Evolutionary conservation across 345 rosid species (phyloP).

Genomic region (Bruguiera sexangula): DNA sequence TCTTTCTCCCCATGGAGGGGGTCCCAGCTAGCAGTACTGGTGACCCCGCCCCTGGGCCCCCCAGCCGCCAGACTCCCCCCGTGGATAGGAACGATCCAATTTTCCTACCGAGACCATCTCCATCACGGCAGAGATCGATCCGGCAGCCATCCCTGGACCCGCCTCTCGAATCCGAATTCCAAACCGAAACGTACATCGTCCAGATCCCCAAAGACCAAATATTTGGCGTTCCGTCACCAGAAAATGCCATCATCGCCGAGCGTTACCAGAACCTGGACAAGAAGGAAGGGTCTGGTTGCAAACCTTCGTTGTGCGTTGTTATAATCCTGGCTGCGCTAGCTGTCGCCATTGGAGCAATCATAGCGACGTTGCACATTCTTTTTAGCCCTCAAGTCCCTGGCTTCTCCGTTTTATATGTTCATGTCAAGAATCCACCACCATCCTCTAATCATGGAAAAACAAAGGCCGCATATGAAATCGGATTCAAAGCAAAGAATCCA

Average conservation of each 20-base stretch:
- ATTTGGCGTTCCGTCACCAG: conserved; percentile 57
- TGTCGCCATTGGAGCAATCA: conserved; percentile 16
- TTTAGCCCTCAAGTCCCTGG: conserved; percentile 23
- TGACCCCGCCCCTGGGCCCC: not conserved
- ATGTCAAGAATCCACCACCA: conserved; percentile 12
- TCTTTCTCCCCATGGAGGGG: conserved; percentile 22
- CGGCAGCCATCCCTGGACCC: not conserved
- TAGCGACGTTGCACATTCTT: conserved; percentile 3
- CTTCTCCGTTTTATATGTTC: conserved; percentile 20
- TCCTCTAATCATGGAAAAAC: not conserved
- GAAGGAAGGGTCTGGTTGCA: conserved; percentile 11
- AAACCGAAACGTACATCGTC: conserved; percentile 43
- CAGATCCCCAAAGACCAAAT: conserved; percentile 69
- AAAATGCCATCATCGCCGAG: conserved; percentile 47
- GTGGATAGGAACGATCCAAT: not conserved
- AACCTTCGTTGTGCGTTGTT: conserved; percentile 23
- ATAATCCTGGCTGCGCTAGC: conserved; percentile 22
- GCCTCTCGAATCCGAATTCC: not conserved
- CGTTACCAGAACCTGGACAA: conserved; percentile 26
- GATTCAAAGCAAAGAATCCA: conserved; percentile 35
- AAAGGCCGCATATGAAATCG: conserved; percentile 5
- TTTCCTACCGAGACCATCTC: not conserved
- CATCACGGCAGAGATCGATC: not conserved
- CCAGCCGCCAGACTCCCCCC: not conserved
- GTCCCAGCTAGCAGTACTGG: not conserved